These are phyloP conservation scores for Globisporangium paddicum DNA, from an alignment of 352 stramenopile species.

Conservation along the genomic window DNA sequence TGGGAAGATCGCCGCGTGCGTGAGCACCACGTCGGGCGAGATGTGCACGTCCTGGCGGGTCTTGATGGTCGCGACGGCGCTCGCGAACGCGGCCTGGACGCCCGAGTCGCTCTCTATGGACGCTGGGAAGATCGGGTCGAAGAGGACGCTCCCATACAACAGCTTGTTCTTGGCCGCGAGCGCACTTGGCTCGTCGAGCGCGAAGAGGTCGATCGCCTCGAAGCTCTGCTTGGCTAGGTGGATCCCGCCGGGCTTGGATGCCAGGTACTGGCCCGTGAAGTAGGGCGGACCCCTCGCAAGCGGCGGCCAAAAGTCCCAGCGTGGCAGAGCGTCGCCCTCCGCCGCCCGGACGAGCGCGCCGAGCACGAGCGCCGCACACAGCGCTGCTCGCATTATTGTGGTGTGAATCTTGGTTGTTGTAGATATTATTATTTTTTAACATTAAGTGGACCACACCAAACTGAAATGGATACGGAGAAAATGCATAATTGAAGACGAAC, in stretches of 20 bases:
- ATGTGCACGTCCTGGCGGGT: slow-evolving; percentile 29
- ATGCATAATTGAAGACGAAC: too few species aligned
- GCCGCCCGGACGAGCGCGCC: background rate
- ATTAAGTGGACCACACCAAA: too few species aligned
- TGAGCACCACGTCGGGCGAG: slow-evolving; percentile 31
- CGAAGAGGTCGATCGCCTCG: slow-evolving; percentile 55
- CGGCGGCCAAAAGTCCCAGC: slow-evolving; percentile 70
- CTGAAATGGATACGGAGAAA: too few species aligned
- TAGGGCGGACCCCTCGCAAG: slow-evolving; percentile 23
- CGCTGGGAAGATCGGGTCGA: slow-evolving; percentile 24
- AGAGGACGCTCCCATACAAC: slow-evolving; percentile 60
- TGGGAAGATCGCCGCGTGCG: slow-evolving; percentile 31
- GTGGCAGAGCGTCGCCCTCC: slow-evolving; percentile 15
- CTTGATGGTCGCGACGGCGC: slow-evolving; percentile 36
- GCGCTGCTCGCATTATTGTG: background rate
- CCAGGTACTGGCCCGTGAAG: slow-evolving; percentile 60
- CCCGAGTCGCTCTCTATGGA: slow-evolving; percentile 26
- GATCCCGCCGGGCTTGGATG: slow-evolving; percentile 41
- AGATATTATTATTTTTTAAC: too few species aligned
- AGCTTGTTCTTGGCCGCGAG: slow-evolving; percentile 23
- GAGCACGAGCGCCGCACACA: background rate
- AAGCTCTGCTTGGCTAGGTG: slow-evolving; percentile 47
- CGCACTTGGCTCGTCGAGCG: slow-evolving; percentile 20
- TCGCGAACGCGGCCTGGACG: slow-evolving; percentile 40
- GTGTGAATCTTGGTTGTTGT: too few species aligned